Base-by-base conservation (phyloP, 345 rosid species). In the Clarkia xantiana region DNA sequence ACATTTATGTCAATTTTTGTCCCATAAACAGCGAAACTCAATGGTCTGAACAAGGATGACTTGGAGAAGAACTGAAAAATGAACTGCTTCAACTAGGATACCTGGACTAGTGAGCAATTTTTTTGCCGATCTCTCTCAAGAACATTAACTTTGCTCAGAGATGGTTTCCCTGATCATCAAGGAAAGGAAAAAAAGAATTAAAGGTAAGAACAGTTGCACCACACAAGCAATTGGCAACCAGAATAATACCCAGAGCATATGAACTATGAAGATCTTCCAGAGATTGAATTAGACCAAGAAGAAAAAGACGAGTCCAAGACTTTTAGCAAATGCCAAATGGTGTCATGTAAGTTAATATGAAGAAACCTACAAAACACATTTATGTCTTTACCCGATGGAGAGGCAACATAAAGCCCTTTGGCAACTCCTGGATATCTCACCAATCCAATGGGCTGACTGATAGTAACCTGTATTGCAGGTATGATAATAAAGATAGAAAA, bases 381-480 rank as follows among this genome's bases (percentile, higher is more conserved):
- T 20, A 57, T 44, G 41, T 51, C 42, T 38, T 14, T 42, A 86
- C 96, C 96, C 70, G 91, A 67, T 9, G 68, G 59, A 40, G 84
- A 80, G 62, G 97, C 91, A 64, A 82, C 94, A 60, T 75, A 79
- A 34, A 85, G 74, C 61, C 95, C 95, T 68, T 77, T 76, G 43
- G 94, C 94, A 44, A 90, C 91, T 15, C 91, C 86, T 25, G 88
- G 86, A 67, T 82, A 90, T 56, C 44, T 62, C 51, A 67, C 69
- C 43, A 63, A 54, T 71, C 95, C 97, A 43, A 85, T 80, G 47
- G 95, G 91, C 67, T 85, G 84, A 46, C 58, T 55, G 65, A 90
- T 72, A 55, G 68, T 64, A 41, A 79, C 79, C 95, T 90, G 56
- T 34, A 34, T 55, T 38, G 65, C 54, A 49, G 49, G 59, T 43